Base-by-base conservation (phyloP, 2,329 filamentous ascomycete genomes). In the Chaetomiaceae sp. region DNA sequence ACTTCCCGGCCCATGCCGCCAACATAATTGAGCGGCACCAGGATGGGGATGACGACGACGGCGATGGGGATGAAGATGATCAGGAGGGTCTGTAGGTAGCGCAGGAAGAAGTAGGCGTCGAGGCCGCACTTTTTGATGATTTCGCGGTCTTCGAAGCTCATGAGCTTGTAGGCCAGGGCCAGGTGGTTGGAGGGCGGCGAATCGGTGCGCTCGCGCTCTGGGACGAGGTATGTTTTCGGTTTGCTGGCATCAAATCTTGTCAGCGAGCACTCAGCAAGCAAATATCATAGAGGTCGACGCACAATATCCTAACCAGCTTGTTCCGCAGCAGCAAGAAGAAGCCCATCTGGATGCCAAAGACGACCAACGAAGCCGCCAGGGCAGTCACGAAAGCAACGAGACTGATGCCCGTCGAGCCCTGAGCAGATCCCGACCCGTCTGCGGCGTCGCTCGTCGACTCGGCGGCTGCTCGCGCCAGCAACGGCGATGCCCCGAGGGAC, bases 71-170 rank as follows among this genome's bases (percentile, higher is more conserved):
- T 72, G 66, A 99, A 97, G 55, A 99, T 95, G 65, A 96, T 84
- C 38, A 97, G 78, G 5, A 97, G 81, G 67, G 64, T 79, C 58
- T 79, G 79, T 13, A 82, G 79, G 63, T 96, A 99, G 55, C 95
- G 87, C 1, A 99, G 77, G 68, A 99, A 99, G 73, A 97, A 96
- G 71, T 96, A 99, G 63, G 92, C 90, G 66, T 99, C 93, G 9
- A 99, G 79, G 16, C 93, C 93, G 60, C 92, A 96, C 68, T 96
- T 95, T 47, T 92, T 86, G 62, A 99, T 95, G 59, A 99, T 82
- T 60, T 95, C 89, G 12, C 88, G 77, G 55, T 88, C 79, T 74
- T 82, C 67, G 71, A 88, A 71, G 72, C 83, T 67, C 71, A 87
- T 75, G 76, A 95, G 57, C 73, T 73, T 65, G 68, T 78, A 64